phyloP scores from a whole-genome alignment of 331 rosid genomes.

The Pyracantha coccinea region DNA sequence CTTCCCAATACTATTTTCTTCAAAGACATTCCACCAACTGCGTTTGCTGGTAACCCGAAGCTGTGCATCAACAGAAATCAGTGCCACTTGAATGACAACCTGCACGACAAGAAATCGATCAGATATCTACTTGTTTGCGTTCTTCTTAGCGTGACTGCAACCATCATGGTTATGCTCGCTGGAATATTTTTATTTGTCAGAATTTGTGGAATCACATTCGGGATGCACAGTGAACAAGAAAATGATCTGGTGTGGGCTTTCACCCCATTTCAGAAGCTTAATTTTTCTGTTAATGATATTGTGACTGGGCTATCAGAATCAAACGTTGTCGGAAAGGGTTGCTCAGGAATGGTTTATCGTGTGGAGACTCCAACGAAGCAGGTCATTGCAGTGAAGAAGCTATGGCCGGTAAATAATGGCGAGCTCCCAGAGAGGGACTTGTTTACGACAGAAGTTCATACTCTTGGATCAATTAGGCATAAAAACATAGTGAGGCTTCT shows the following conservation, averaged over 20 bases:
- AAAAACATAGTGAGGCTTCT: constrained; percentile 83
- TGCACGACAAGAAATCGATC: constrained; percentile 32
- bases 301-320: constrained; percentile 62
- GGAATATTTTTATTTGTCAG: constrained; percentile 49
- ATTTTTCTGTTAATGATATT: constrained; percentile 67
- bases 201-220: constrained; percentile 35
- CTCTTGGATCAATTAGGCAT: constrained; percentile 89
- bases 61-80: constrained; percentile 49
- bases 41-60: constrained; percentile 58
- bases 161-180: constrained; percentile 41
- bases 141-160: constrained; percentile 53
- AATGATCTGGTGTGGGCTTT: constrained; percentile 66
- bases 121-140: constrained; percentile 44
- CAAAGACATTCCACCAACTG: constrained; percentile 51
- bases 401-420: constrained; percentile 59
- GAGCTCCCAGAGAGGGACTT: constrained; percentile 65
- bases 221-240: constrained; percentile 33
- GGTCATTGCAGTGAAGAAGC: constrained; percentile 86
- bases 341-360: constrained; percentile 84
- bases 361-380: constrained; percentile 83
- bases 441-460: constrained; percentile 77
- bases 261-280: constrained; percentile 86
- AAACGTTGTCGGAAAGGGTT: constrained; percentile 76
- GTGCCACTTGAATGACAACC: constrained; percentile 30
- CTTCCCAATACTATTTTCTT: constrained; percentile 80